These are phyloP conservation scores for Ligustrum vulgare DNA, from an alignment of 257 asterid genomes.

Conservation along the genomic window DNA sequence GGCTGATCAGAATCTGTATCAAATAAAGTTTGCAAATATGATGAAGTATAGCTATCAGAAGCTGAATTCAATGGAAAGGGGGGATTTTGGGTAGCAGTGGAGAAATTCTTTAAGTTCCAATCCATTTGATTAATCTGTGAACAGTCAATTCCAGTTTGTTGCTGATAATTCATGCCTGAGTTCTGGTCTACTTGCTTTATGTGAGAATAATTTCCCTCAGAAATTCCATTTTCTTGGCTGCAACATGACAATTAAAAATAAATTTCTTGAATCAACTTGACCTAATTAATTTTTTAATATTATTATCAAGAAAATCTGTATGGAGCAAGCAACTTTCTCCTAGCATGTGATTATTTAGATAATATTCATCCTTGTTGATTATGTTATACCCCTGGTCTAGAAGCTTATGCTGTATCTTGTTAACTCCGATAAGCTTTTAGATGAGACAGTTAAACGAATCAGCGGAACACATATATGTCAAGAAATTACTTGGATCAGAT, in stretches of 20 bases:
- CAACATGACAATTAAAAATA: neutral
- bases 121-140: neutral
- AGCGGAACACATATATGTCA: no score
- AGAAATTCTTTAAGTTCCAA: slow-evolving; percentile 3
- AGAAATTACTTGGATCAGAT: neutral
- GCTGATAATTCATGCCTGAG: slow-evolving; percentile 16
- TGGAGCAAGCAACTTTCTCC: neutral
- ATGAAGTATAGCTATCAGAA: slow-evolving; percentile 33
- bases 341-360: neutral
- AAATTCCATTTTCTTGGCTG: slow-evolving; percentile 21
- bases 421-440: neutral
- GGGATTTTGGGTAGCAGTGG: neutral
- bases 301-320: neutral
- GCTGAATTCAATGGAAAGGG: slow-evolving; percentile 27
- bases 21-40: slow-evolving; percentile 43
- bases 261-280: neutral
- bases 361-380: neutral
- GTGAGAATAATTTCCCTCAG: slow-evolving; percentile 8
- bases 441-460: neutral
- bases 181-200: slow-evolving; percentile 14
- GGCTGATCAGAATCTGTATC: slow-evolving; percentile 38
- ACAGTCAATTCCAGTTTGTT: slow-evolving; percentile 22
- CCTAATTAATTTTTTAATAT: neutral
- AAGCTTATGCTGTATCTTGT: neutral
- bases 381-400: neutral